Evolutionary conservation across 768 basidiomycete genomes (phyloP).

Genomic region (Tephrocybe sp.): DNA sequence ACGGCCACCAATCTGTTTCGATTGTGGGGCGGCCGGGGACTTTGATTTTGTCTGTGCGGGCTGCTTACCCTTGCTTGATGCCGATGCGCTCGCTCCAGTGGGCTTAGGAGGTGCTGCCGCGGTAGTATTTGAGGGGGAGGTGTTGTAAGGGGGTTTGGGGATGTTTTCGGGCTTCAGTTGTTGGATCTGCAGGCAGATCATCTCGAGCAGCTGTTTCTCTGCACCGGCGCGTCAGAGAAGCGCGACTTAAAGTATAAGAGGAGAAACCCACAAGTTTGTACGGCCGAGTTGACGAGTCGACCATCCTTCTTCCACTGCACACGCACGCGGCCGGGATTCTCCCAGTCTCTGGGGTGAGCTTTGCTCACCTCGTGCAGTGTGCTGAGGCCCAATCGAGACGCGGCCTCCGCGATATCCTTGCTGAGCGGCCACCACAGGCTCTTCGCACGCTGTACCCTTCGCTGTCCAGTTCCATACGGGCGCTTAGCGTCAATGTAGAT

Average conservation of each 20-base stretch:
- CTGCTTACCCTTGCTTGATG: conserved; percentile 53
- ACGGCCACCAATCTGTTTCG: conserved; percentile 34
- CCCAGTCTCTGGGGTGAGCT: conserved; percentile 95
- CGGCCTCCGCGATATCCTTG: conserved; percentile 88
- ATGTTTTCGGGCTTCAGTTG: conserved; percentile 66
- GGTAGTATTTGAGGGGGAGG: conserved; percentile 25
- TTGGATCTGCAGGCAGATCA: conserved; percentile 75
- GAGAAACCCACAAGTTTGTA: conserved; percentile 71
- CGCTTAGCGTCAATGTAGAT: conserved; percentile 97
- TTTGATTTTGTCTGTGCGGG: conserved; percentile 46
- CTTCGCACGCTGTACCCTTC: conserved; percentile 77
- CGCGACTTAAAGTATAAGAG: neutral
- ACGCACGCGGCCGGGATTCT: conserved; percentile 93
- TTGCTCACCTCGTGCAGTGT: conserved; percentile 89
- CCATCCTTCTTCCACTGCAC: conserved; percentile 91
- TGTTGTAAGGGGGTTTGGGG: conserved; percentile 63
- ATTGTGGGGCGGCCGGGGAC: conserved; percentile 31
- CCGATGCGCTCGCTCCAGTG: conserved; percentile 30
- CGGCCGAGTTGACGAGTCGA: conserved; percentile 58
- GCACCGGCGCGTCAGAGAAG: conserved; percentile 10
- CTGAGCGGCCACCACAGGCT: conserved; percentile 95
- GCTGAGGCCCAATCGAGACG: conserved; percentile 71
- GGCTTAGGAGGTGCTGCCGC: conserved; percentile 30
- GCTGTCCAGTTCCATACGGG: conserved; percentile 78
- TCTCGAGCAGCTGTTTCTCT: conserved; percentile 83